phyloP scores from a whole-genome alignment of 495 filamentous ascomycete genomes.

The Mytilinidion resinicola region DNA sequence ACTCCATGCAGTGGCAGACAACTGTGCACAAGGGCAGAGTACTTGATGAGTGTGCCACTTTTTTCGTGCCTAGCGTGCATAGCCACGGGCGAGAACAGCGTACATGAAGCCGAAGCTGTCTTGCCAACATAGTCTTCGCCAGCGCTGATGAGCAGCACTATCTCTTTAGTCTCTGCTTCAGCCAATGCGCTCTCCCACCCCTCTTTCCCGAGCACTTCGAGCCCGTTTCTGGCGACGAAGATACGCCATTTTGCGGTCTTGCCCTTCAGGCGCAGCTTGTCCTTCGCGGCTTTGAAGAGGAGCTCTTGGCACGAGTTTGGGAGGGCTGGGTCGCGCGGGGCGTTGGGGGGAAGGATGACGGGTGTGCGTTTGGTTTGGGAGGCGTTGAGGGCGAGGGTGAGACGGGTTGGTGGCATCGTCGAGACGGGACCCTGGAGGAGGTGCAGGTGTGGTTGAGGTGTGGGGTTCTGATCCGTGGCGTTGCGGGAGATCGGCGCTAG shows the following conservation, averaged over 20 bases:
- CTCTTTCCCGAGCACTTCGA: conserved; percentile 28
- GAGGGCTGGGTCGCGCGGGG: conserved; percentile 11
- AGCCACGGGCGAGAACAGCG: neutral
- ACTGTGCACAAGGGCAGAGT: too few relatives aligned
- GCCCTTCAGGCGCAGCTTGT: conserved; percentile 36
- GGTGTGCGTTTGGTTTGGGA: conserved; percentile 24
- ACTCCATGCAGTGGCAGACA: too few relatives aligned
- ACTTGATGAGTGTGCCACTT: too few relatives aligned
- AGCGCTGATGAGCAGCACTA: conserved; percentile 28
- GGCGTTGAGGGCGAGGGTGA: conserved; percentile 24
- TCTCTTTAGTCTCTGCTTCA: conserved; percentile 27
- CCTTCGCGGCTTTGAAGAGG: conserved; percentile 32
- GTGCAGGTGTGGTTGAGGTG: too few relatives aligned
- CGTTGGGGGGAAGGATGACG: conserved; percentile 22
- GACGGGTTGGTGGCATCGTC: conserved; percentile 20
- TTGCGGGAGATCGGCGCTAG: too few relatives aligned
- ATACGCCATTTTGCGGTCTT: conserved; percentile 19
- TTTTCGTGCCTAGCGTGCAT: neutral
- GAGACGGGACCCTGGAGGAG: too few relatives aligned
- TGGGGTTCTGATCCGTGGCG: too few relatives aligned
- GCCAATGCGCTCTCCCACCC: conserved; percentile 26
- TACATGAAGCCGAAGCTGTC: neutral
- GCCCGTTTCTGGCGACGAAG: conserved; percentile 31
- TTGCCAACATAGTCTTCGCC: conserved; percentile 37
- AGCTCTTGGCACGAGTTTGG: conserved; percentile 1